Evolutionary conservation across 805 yeast species (phyloP).

Genomic region (Barnettozyma wickerhamii): DNA sequence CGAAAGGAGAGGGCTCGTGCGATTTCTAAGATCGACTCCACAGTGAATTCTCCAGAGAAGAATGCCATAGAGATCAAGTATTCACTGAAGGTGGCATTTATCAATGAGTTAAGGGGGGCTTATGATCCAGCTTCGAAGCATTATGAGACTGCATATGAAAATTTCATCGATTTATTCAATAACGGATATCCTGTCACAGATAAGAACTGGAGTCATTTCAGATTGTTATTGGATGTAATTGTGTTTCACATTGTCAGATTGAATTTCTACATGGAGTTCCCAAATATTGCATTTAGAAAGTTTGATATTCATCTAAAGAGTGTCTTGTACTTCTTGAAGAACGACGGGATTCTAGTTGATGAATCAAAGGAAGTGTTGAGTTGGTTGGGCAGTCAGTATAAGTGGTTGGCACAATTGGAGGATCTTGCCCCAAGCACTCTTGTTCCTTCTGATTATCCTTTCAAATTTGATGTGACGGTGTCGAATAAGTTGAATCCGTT

Average conservation of each 20-base stretch:
- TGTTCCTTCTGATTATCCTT: constrained; percentile 37
- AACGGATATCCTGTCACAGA: constrained; percentile 24
- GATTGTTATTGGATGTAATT: constrained; percentile 52
- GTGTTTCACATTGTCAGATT: constrained; percentile 62
- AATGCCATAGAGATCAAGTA: constrained; percentile 35
- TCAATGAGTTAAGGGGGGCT: constrained; percentile 45
- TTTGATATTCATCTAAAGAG: constrained; percentile 60
- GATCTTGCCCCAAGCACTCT: constrained; percentile 40
- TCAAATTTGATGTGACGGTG: constrained; percentile 18
- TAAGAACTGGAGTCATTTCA: constrained; percentile 38
- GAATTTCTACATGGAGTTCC: constrained; percentile 53
- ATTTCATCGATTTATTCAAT: constrained; percentile 37
- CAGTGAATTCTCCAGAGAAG: constrained; percentile 6
- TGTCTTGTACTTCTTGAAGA: constrained; percentile 37
- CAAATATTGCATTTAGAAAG: constrained; percentile 55
- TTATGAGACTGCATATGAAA: constrained; percentile 51
- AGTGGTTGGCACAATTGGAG: constrained; percentile 59
- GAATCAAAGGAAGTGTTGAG: constrained; percentile 28
- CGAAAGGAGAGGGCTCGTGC: constrained; percentile 33
- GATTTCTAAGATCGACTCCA: constrained; percentile 3
- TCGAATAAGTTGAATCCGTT: constrained; percentile 23
- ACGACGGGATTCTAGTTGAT: constrained; percentile 22
- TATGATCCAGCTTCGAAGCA: constrained; percentile 45
- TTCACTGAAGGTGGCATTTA: constrained; percentile 44
- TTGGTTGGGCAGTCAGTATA: constrained; percentile 64